Evolutionary conservation across 2,329 filamentous ascomycete genomes (phyloP).

Genomic region (Plectosphaerella plurivora): DNA sequence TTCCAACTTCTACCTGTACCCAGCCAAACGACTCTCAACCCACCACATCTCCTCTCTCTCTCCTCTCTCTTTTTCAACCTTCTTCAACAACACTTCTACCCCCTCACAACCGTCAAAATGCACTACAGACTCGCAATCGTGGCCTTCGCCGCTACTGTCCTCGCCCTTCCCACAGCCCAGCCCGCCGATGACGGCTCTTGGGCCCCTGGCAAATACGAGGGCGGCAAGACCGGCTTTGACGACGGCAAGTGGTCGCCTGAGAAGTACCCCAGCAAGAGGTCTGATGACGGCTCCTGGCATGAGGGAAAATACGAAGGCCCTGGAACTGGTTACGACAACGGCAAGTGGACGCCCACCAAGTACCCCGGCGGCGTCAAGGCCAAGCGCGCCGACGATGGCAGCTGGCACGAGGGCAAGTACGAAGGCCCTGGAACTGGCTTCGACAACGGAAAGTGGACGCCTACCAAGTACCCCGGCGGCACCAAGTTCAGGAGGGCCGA

Average conservation of each 20-base stretch:
- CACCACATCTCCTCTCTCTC: too few relatives aligned
- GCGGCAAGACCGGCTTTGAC: background rate
- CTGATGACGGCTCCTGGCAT: conserved; percentile 5
- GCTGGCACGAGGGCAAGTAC: conserved; percentile 4
- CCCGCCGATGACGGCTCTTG: conserved; percentile 6
- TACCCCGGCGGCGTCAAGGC: background rate
- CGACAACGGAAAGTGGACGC: conserved; percentile 4
- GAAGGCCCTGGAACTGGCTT: conserved; percentile 2
- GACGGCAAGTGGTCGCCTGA: conserved; percentile 4
- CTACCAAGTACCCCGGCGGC: conserved; percentile 1
- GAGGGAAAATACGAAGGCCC: conserved; percentile 9
- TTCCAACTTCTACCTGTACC: too few relatives aligned
- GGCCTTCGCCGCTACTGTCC: conserved; percentile 10
- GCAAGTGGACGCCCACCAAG: conserved; percentile 6
- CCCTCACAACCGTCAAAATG: background rate
- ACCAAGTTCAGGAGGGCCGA: conserved; percentile 4
- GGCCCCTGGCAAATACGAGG: conserved; percentile 5
- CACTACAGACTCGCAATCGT: conserved; percentile 10
- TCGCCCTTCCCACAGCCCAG: conserved; percentile 7
- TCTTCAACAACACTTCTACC: too few relatives aligned
- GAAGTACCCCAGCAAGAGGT: background rate
- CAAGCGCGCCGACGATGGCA: conserved; percentile 5
- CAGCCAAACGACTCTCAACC: too few relatives aligned
- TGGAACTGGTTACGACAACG: conserved; percentile 5
- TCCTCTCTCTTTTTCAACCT: too few relatives aligned